phyloP scores from a whole-genome alignment of 441 rosid genomes.

The Populus hybrid region DNA sequence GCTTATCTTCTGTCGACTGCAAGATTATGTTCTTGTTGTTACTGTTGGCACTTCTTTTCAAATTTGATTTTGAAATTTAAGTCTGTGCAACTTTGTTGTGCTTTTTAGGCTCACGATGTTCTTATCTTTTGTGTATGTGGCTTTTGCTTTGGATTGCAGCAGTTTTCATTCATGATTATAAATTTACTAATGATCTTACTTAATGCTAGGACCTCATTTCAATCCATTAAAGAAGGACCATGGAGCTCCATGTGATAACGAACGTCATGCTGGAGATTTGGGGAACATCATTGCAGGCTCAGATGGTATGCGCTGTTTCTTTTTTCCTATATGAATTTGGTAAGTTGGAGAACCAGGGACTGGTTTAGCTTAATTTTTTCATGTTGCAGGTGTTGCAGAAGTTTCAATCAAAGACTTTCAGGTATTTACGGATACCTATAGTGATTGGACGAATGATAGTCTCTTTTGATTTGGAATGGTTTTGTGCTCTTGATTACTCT shows the following conservation, averaged over 20 bases:
- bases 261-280: slow-evolving; percentile 95
- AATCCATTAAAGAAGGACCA: slow-evolving; percentile 88
- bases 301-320: slow-evolving; percentile 52
- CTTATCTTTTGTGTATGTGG: background rate
- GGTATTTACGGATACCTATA: slow-evolving; percentile 27
- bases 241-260: slow-evolving; percentile 68
- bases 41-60: background rate
- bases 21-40: background rate
- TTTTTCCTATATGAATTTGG: background rate
- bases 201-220: slow-evolving; percentile 73
- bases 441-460: background rate
- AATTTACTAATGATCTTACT: background rate
- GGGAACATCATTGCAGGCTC: slow-evolving; percentile 74
- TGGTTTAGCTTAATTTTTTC: slow-evolving; percentile 7
- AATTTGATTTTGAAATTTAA: background rate
- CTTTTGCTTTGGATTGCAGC: background rate
- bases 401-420: slow-evolving; percentile 67
- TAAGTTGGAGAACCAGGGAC: slow-evolving; percentile 1
- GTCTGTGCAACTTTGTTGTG: background rate
- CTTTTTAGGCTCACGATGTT: background rate
- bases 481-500: background rate
- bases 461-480: background rate
- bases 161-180: background rate
- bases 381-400: slow-evolving; percentile 56
- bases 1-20: slow-evolving; percentile 1